Evolutionary conservation across 176 grass and related monocot species (phyloP), one percentile per base, ranked within the genome.

Genomic region (Aegilops umbellulata): DNA sequence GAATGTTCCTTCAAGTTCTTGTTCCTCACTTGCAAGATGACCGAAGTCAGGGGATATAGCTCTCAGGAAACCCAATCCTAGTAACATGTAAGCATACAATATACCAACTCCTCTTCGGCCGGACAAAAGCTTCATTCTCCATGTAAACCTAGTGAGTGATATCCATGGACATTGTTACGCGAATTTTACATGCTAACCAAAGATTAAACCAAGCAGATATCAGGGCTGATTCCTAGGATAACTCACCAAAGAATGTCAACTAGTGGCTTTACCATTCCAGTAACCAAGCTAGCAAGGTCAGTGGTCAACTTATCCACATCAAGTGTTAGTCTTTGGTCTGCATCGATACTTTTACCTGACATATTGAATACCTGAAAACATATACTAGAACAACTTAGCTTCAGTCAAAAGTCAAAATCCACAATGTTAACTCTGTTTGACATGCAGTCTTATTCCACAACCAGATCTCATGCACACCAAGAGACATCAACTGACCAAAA

Each of bases 81-180:
- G 84, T 29, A 98, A 78, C 97, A 98, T 98, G 82, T 98, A 98
- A 49, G 97, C 79, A 86, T 98, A 98, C 82, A 98, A 80, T 88
- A 98, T 98, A 66, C 88, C 88, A 87, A 98, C 85, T 88, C 97
- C 97, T 93, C 94, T 95, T 83, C 86, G 92, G 82, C 97, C 97
- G 8, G 94, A 94, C 80, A 98, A 92, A 71, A 95, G 92, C 81
- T 98, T 95, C 97, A 98, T 98, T 77, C 97, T 95, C 97, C 94
- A 98, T 74, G 97, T 98, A 91, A 98, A 98, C 97, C 97, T 98
- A 87, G 69, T 82, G 64, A 83, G 69, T 82, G 26, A 89, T 83
- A 90, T 92, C 13, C 23, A 69, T 12, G 26, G 34, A 1, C 32
- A 86, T 83, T 67, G 77, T 66, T 41, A 82, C 17, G 57, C 49